Conservation (phyloP, 2,329 filamentous ascomycete species). For the Aspergillus arachidicola region DNA sequence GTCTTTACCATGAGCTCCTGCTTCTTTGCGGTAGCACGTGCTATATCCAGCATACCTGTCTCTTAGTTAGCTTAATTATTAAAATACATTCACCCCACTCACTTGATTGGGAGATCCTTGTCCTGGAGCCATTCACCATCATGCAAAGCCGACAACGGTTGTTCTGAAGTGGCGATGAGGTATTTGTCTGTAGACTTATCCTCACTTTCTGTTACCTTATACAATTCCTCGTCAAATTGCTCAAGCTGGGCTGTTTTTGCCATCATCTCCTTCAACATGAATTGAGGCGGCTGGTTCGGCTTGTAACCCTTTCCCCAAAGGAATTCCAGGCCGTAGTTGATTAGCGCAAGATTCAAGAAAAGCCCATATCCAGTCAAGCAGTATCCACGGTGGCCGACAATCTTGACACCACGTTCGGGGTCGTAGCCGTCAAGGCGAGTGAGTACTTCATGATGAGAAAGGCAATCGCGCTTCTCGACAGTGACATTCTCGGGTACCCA, state of each 20-base stretch:
- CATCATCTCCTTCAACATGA: conserved; percentile 96
- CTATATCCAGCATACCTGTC: conserved; percentile 77
- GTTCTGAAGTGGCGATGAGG: conserved; percentile 82
- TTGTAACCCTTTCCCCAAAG: conserved; percentile 79
- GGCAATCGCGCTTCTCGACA: conserved; percentile 73
- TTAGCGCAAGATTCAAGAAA: conserved; percentile 86
- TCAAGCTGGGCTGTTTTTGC: conserved; percentile 96
- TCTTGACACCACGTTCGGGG: conserved; percentile 86
- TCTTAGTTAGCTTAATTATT: conserved; percentile 15
- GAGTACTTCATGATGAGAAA: conserved; percentile 95
- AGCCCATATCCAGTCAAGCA: conserved; percentile 88
- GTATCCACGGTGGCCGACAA: conserved; percentile 93
- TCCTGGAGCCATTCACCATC: conserved; percentile 89
- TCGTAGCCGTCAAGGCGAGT: conserved; percentile 88
- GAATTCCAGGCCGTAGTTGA: conserved; percentile 94
- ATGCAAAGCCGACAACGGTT: conserved; percentile 91
- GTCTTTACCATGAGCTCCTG: conserved; percentile 86
- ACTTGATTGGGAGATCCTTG: conserved; percentile 86
- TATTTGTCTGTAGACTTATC: conserved; percentile 88
- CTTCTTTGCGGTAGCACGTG: conserved; percentile 95
- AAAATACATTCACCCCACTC: conserved; percentile 24
- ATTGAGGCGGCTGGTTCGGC: conserved; percentile 82
- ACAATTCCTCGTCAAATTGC: conserved; percentile 96
- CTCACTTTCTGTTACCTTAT: conserved; percentile 86
- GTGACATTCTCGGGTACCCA: conserved; percentile 79